Evolutionary conservation across 2,329 filamentous ascomycete genomes (phyloP).

Genomic region (Cordyceps tenuipes): DNA sequence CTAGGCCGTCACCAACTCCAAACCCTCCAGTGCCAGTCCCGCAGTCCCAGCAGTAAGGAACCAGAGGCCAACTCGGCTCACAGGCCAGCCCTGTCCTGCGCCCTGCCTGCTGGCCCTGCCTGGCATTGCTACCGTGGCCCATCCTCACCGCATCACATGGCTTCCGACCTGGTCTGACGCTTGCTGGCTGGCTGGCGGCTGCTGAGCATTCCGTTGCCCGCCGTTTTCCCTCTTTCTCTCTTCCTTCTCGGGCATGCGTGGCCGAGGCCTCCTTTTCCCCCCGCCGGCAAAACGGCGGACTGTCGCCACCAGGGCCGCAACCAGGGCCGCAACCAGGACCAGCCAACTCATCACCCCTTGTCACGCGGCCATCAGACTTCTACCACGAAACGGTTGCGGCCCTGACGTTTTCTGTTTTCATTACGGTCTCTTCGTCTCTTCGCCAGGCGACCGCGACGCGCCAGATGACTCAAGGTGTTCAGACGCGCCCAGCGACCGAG

Average conservation of each 20-base stretch:
- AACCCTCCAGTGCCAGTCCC: neutral
- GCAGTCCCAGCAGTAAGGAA: neutral
- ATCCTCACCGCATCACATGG: constrained; percentile 10
- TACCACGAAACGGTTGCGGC: neutral
- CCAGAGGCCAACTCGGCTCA: neutral
- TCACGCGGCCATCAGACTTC: neutral
- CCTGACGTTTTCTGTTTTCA: constrained; percentile 1
- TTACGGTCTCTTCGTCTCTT: neutral
- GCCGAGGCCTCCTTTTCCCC: neutral
- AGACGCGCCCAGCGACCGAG: neutral
- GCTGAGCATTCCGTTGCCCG: constrained; percentile 6
- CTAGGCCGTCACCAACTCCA: neutral
- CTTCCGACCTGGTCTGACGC: neutral
- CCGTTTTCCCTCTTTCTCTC: neutral
- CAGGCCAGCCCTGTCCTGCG: constrained; percentile 2
- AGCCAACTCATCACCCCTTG: neutral
- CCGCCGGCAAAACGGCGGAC: constrained; percentile 1
- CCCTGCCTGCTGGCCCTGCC: constrained; percentile 13
- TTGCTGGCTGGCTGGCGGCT: neutral
- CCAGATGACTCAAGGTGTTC: too few relatives aligned
- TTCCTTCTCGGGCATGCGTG: neutral
- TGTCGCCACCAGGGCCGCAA: neutral
- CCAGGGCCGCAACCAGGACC: neutral
- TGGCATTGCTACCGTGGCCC: constrained; percentile 12
- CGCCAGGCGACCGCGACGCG: neutral